Evolutionary conservation across 352 stramenopile species (phyloP).

Genomic region (Phytophthora ramorum): DNA sequence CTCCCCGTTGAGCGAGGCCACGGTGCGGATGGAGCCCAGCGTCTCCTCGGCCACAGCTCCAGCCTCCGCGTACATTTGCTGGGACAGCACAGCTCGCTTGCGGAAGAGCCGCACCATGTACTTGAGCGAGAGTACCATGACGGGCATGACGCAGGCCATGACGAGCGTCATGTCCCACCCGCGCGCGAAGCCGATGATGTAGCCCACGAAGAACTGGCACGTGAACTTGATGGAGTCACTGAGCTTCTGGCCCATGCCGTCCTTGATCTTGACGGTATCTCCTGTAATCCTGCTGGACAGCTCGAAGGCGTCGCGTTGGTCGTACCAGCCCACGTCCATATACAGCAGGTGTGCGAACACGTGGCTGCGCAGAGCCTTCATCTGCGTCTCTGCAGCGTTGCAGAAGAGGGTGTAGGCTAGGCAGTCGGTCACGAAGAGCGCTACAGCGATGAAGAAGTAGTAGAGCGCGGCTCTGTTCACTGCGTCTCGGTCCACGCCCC

Average conservation of each 20-base stretch:
- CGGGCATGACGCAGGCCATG: conserved; percentile 9
- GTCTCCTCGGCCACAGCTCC: conserved; percentile 57
- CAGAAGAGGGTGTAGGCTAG: conserved; percentile 22
- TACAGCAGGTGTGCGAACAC: conserved; percentile 46
- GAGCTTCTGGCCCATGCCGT: conserved; percentile 53
- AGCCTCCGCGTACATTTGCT: conserved; percentile 52
- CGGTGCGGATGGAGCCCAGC: conserved; percentile 47
- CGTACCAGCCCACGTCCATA: conserved; percentile 49
- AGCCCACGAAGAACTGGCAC: conserved; percentile 41
- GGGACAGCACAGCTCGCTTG: conserved; percentile 17
- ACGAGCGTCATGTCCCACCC: conserved; percentile 7
- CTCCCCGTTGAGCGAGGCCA: conserved; percentile 46
- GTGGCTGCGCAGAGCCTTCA: conserved; percentile 40
- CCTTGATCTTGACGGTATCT: conserved; percentile 40
- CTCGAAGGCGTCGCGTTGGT: conserved; percentile 33
- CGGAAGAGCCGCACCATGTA: conserved; percentile 38
- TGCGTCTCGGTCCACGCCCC: conserved; percentile 32
- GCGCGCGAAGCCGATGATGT: conserved; percentile 7
- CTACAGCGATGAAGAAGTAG: conserved; percentile 38
- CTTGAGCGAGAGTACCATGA: conserved; percentile 29
- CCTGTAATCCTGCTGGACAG: conserved; percentile 40
- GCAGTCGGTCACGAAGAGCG: conserved; percentile 40
- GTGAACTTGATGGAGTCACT: conserved; percentile 40
- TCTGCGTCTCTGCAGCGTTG: conserved; percentile 39
- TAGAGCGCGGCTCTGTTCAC: conserved; percentile 40